Evolutionary conservation across 495 filamentous ascomycete species (phyloP), one percentile per base, ranked within the genome.

Genomic region (Penicillium lividum): DNA sequence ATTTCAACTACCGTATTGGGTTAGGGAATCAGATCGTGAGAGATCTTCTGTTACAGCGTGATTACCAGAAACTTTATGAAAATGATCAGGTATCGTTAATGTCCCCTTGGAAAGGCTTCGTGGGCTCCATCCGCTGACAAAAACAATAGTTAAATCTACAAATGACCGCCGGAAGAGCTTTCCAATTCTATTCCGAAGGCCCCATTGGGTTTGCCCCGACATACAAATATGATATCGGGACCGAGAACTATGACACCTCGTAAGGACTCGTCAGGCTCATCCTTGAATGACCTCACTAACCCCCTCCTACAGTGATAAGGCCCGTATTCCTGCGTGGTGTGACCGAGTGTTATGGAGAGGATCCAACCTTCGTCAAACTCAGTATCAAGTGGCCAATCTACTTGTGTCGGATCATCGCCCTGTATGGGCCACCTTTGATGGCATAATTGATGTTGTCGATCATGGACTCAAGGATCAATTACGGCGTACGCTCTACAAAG

Each of bases 1-100:
- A 99, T 72, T 99, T 99, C 77, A 99, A 99, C 66, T 99, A 99
- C 74, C 86, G 94, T 29, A 96, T 99, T 64, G 95, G 92, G 3
- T 77, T 97, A 53, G 82, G 80, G 22, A 85, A 92, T 62, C 92
- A 96, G 42, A 87, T 79, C 59, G 91, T 92, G 22, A 86, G 89
- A 59, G 84, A 87, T 52, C 78, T 95, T 27, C 82, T 96, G 47
- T 77, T 83, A 49, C 77, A 82, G 43, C 77, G 80, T 13, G 86
- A 98, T 63, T 78, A 93, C 9, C 86, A 89, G 53, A 89, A 78
- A 29, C 77, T 99, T 6, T 96, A 96, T 65, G 86, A 92, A 45
- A 96, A 98, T 69, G 94, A 99, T 65, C 94, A 97, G 78, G 89
- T 90, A 77, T 60, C 69, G 54, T 1, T 5, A 11, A 40, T 40